phyloP scores from a whole-genome alignment of 257 asterid genomes.

The Handroanthus guayacan region DNA sequence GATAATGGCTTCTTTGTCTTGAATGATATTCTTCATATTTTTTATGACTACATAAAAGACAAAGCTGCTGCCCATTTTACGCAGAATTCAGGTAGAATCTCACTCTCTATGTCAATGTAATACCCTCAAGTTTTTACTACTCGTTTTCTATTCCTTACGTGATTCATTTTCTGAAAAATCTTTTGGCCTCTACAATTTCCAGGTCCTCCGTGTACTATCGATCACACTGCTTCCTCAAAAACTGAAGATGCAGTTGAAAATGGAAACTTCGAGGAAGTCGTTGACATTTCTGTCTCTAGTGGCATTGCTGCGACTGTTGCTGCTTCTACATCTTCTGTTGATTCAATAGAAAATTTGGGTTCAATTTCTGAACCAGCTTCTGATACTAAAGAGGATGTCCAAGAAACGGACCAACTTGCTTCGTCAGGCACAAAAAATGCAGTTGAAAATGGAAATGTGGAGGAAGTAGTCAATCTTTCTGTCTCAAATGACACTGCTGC shows the following conservation, averaged over 20 bases:
- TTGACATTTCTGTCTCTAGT: neutral
- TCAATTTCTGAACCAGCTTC: too few species aligned
- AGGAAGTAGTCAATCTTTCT: too few species aligned
- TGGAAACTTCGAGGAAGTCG: slow-evolving; percentile 5
- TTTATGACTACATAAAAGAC: neutral
- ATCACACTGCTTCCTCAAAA: neutral
- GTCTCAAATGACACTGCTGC: too few species aligned
- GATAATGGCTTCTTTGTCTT: slow-evolving; percentile 44
- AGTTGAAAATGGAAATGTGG: too few species aligned
- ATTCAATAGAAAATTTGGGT: too few species aligned
- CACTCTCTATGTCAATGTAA: neutral
- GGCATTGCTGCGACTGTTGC: too few species aligned
- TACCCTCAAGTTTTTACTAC: too few species aligned
- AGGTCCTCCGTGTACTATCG: neutral
- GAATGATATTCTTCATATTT: slow-evolving; percentile 46
- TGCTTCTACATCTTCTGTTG: too few species aligned
- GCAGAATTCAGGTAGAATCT: slow-evolving; percentile 28
- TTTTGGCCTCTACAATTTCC: neutral
- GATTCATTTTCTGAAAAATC: neutral
- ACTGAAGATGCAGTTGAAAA: neutral
- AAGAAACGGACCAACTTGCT: too few species aligned
- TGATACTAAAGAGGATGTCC: too few species aligned
- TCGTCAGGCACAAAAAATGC: too few species aligned
- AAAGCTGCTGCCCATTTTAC: neutral
- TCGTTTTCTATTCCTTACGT: neutral